A percentile compares a stretch with the other conserved stretches of the same genome.
Conservation (phyloP, 192 early-diverging fungal species). For the Rhizophagus sp. region DNA sequence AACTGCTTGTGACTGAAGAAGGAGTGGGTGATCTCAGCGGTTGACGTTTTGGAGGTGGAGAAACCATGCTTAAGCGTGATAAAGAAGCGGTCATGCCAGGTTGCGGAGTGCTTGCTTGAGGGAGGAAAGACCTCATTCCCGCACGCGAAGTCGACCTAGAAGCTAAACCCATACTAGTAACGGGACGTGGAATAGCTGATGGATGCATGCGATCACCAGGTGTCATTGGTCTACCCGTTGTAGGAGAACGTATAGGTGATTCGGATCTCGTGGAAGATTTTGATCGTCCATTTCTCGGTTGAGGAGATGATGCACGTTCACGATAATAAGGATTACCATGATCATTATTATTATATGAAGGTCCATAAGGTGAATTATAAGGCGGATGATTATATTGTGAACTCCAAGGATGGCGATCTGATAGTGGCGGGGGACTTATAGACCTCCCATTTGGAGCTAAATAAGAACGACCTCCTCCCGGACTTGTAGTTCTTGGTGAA, state of each 20-base stretch:
- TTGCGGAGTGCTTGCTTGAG: conserved; percentile 10
- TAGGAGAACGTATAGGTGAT: conserved; percentile 12
- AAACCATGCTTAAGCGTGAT: conserved; percentile 1
- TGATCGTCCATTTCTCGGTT: conserved; percentile 17
- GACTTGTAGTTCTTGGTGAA: conserved; percentile 25
- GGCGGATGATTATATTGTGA: conserved; percentile 8
- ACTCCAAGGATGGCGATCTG: conserved; percentile 16
- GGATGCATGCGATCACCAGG: conserved; percentile 9
- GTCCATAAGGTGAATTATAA: conserved; percentile 14
- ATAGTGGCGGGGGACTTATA: conserved; percentile 4
- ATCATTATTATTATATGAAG: conserved; percentile 13
- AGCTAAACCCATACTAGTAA: conserved; percentile 29
- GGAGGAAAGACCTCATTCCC: conserved; percentile 21
- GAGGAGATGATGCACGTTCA: conserved; percentile 12
- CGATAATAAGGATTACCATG: background rate
- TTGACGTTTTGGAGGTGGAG: background rate
- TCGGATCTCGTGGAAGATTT: conserved; percentile 19
- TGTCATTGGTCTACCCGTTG: conserved; percentile 2
- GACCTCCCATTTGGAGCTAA: background rate
- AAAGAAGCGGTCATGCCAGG: conserved; percentile 21
- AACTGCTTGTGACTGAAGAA: conserved; percentile 18
- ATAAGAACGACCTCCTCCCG: background rate
- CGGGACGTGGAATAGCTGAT: conserved; percentile 29
- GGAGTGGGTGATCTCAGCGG: conserved; percentile 7
- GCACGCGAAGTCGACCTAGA: conserved; percentile 2